A percentile compares a stretch with the other conserved stretches of the same genome.
Evolutionary conservation across 208 protist genomes (phyloP).

Genomic region (Leishmania tarentolae): DNA sequence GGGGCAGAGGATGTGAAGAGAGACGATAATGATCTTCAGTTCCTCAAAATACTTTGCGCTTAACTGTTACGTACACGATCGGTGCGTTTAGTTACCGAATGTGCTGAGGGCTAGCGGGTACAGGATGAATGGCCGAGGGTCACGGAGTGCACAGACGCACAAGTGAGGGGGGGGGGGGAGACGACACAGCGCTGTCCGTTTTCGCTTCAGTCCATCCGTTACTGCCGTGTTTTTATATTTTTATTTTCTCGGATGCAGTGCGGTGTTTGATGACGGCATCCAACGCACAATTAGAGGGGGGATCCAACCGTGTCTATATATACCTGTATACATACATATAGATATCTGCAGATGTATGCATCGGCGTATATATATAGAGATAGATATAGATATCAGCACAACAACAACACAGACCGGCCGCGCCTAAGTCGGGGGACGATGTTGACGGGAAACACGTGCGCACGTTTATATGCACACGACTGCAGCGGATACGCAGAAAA

Average conservation of each 20-base stretch:
- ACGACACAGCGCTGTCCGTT: background rate
- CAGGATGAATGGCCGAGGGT: background rate
- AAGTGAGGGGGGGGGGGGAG: background rate
- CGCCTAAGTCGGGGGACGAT: background rate
- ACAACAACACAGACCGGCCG: background rate
- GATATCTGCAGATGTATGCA: too few species aligned
- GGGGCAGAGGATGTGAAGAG: background rate
- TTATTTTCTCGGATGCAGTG: too few species aligned
- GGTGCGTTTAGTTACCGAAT: background rate
- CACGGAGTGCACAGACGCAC: background rate
- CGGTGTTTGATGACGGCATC: too few species aligned
- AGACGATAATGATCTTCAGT: background rate
- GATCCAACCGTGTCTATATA: too few species aligned
- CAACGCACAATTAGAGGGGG: too few species aligned
- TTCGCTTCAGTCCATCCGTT: too few species aligned
- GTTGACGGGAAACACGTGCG: background rate
- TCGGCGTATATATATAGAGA: too few species aligned
- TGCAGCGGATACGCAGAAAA: background rate
- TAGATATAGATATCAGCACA: background rate
- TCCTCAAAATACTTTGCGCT: background rate
- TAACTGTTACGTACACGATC: constrained; percentile 1
- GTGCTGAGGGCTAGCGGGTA: background rate
- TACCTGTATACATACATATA: too few species aligned
- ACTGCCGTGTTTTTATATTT: too few species aligned
- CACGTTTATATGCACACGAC: background rate